Conservation (phyloP, 441 rosid genomes). For the Theobroma grandiflorum region DNA sequence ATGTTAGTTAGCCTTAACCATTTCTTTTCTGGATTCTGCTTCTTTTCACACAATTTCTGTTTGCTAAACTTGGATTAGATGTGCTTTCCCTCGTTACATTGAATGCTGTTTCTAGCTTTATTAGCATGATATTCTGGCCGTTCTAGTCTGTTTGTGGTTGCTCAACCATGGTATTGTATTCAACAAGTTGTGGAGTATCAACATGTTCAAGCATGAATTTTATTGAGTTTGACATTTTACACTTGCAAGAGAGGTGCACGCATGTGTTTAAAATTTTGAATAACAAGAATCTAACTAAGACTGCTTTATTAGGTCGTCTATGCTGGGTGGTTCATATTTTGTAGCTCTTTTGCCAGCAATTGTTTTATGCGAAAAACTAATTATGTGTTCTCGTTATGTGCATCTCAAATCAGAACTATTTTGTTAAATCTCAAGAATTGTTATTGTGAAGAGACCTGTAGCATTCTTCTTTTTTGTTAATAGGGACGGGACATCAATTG, state of each 20-base stretch:
- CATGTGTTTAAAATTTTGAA: background rate
- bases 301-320: background rate
- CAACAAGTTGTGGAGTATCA: background rate
- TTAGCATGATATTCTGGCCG: conserved; percentile 6
- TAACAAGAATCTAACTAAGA: conserved; percentile 13
- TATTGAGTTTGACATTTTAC: background rate
- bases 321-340: conserved; percentile 4
- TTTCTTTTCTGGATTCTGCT: conserved; percentile 13
- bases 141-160: conserved; percentile 13
- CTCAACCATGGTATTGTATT: background rate
- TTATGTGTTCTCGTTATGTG: conserved; percentile 11
- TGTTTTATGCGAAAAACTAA: background rate
- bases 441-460: conserved; percentile 17
- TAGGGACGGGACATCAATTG: conserved; percentile 90
- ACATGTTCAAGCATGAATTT: conserved; percentile 7
- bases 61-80: conserved; percentile 9
- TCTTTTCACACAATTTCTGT: background rate
- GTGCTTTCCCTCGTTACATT: background rate
- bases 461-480: conserved; percentile 10
- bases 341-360: background rate
- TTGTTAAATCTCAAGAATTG: conserved; percentile 12
- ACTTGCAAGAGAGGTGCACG: background rate
- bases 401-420: conserved; percentile 10
- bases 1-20: background rate
- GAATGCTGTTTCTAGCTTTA: background rate